Base-by-base conservation (phyloP, 1,284 basidiomycete genomes). In the Sporisorium iseilematis-ciliati region DNA sequence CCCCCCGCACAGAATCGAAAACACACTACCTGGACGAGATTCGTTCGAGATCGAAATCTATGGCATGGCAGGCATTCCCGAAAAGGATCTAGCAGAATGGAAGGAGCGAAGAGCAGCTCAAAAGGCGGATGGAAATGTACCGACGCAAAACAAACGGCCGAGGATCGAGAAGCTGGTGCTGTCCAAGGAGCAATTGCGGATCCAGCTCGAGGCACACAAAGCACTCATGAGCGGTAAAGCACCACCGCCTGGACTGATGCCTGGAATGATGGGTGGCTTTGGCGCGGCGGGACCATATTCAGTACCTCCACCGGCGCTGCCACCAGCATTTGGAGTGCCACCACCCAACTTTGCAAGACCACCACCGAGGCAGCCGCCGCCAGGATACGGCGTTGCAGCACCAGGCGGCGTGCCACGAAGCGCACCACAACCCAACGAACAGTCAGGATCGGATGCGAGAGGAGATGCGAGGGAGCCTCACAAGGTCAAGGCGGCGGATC, bases 31-130 rank as follows among this genome's bases (percentile, higher is more conserved):
- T 3, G 96, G 95, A 10, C 91, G 97, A 43, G 96, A 97, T 86
- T 94, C 95, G 2, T 98, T 98, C 83, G 96, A 98, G 85, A 92
- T 99, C 56, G 97, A 99, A 86, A 99, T 99, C 65, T 99, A 98
- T 82, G 96, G 97, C 26, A 99, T 99, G 97, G 95, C 96, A 84
- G 96, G 96, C 66, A 94, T 98, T 61, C 95, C 95, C 6, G 92
- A 92, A 7, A 92, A 93, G 41, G 96, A 97, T 85, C 89, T 97
- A 31, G 93, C 91, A 29, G 95, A 96, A 86, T 99, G 96, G 89
- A 95, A 94, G 85, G 64, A 91, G 92, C 81, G 97, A 94, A 55
- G 73, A 12, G 79, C 74, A n/a, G 72, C 71, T 4, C 69, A 70
- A 25, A 72, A 57, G 25, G 76, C 72, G 21, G 66, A 75, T 20